Percentiles rank a stretch among this genome's conserved stretches.
These are phyloP conservation scores for Hypsizygus ulmarius DNA, from an alignment of 1,284 basidiomycete species.

Conservation along the genomic window DNA sequence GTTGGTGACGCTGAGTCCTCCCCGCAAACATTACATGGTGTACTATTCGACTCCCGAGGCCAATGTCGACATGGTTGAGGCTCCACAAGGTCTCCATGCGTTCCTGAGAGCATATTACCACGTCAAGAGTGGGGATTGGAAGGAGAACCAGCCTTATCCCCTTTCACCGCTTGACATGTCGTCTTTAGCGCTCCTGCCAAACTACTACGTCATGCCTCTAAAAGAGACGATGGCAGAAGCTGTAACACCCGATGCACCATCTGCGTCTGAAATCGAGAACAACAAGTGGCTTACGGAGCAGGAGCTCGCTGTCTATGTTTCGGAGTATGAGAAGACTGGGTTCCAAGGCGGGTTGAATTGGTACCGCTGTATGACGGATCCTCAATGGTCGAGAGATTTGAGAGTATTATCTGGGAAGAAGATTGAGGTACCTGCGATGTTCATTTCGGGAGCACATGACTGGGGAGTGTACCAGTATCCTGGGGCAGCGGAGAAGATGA, in stretches of 20 bases:
- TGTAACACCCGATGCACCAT: slow-evolving; percentile 30
- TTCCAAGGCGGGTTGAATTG: slow-evolving; percentile 63
- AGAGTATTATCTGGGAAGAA: slow-evolving; percentile 37
- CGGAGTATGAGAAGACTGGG: slow-evolving; percentile 50
- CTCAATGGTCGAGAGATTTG: slow-evolving; percentile 32
- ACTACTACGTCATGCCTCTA: slow-evolving; percentile 64
- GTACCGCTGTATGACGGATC: slow-evolving; percentile 41
- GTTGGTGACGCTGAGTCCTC: slow-evolving; percentile 44
- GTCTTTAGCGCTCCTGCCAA: slow-evolving; percentile 44
- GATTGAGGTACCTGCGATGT: slow-evolving; percentile 51
- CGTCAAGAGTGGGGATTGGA: slow-evolving; percentile 56
- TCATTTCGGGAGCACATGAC: slow-evolving; percentile 51
- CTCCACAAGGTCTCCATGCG: slow-evolving; percentile 42
- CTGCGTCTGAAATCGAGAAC: slow-evolving; percentile 23
- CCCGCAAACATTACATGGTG: slow-evolving; percentile 55
- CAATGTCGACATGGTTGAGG: slow-evolving; percentile 41
- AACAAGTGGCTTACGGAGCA: slow-evolving; percentile 49
- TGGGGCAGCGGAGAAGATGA: slow-evolving; percentile 42
- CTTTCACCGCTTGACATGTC: slow-evolving; percentile 31
- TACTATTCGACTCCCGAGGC: slow-evolving; percentile 50
- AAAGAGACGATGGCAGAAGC: slow-evolving; percentile 51
- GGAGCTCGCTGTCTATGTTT: slow-evolving; percentile 47
- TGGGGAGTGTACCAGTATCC: slow-evolving; percentile 60
- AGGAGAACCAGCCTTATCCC: slow-evolving; percentile 37
- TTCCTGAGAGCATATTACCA: slow-evolving; percentile 61